Conservation (phyloP, 192 early-diverging fungal species). For the Podila minutissima region DNA sequence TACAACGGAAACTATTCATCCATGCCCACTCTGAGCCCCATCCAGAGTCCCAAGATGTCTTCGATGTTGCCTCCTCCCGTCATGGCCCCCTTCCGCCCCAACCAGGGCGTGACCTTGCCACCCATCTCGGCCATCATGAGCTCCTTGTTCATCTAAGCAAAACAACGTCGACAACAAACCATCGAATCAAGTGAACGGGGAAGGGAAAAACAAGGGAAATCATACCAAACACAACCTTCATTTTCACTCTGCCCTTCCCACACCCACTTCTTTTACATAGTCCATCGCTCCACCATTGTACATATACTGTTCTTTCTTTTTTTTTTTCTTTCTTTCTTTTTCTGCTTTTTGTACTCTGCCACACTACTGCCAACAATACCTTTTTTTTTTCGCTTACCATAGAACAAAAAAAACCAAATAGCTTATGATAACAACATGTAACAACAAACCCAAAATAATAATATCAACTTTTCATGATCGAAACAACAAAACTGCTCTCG, state of each 20-base stretch:
- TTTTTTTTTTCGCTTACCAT: not conserved
- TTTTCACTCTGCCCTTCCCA: not conserved
- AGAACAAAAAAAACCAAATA: not conserved
- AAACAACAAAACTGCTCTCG: no score
- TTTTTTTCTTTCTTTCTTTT: not conserved
- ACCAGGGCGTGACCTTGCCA: conserved; percentile 43
- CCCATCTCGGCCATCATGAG: conserved; percentile 51
- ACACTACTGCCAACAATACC: not conserved
- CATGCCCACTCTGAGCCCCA: conserved; percentile 26
- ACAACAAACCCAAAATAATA: not conserved
- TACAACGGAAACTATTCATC: conserved; percentile 5
- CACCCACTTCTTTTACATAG: not conserved
- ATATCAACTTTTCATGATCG: not conserved
- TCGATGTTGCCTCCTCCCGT: conserved; percentile 45
- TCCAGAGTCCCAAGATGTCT: conserved; percentile 17
- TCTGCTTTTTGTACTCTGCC: not conserved
- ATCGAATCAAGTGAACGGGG: not conserved
- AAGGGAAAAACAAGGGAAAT: not conserved
- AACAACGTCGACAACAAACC: not conserved
- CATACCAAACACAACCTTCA: not conserved
- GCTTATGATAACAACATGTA: not conserved
- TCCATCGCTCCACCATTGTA: not conserved
- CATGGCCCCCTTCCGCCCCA: conserved; percentile 44
- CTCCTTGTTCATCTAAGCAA: conserved; percentile 42
- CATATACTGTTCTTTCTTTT: not conserved